These are phyloP conservation scores for Tulasnella sp. DNA, from an alignment of 768 basidiomycete genomes.

Conservation along the genomic window DNA sequence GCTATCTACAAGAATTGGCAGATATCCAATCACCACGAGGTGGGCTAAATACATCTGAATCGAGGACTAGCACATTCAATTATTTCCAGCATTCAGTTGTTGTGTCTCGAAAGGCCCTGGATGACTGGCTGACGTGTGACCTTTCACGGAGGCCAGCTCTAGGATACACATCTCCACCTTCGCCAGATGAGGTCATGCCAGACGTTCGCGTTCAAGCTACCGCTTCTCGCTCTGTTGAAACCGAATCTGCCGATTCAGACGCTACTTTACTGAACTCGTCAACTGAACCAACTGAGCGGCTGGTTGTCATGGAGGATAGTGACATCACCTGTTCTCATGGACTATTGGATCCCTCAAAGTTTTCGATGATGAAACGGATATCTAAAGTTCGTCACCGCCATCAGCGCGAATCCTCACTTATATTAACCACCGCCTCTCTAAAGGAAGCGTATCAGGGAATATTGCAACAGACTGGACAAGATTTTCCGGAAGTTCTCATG, in stretches of 20 bases:
- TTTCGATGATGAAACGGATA: constrained; percentile 55
- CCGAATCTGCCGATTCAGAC: too few species aligned
- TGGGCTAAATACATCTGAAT: constrained; percentile 22
- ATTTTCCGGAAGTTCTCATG: constrained; percentile 36
- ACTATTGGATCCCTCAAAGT: constrained; percentile 45
- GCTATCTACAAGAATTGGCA: constrained; percentile 54
- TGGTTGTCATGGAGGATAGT: constrained; percentile 23
- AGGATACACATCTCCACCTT: background rate
- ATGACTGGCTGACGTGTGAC: constrained; percentile 41
- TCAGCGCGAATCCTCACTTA: background rate
- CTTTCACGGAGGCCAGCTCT: constrained; percentile 8
- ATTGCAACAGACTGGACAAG: constrained; percentile 29
- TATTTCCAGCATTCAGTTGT: constrained; percentile 39
- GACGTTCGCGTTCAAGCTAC: background rate
- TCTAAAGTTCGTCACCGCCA: constrained; percentile 31
- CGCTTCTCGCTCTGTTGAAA: too few species aligned
- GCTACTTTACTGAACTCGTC: background rate
- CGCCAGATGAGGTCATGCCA: background rate
- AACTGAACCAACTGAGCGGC: background rate
- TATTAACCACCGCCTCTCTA: constrained; percentile 20
- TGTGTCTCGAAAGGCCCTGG: constrained; percentile 46
- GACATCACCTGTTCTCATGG: constrained; percentile 54
- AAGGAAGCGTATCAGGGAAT: constrained; percentile 35
- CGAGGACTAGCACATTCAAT: background rate
- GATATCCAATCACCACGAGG: constrained; percentile 35